Conservation (phyloP, 148 eudicot genomes). For the Spergularia bocconei region DNA sequence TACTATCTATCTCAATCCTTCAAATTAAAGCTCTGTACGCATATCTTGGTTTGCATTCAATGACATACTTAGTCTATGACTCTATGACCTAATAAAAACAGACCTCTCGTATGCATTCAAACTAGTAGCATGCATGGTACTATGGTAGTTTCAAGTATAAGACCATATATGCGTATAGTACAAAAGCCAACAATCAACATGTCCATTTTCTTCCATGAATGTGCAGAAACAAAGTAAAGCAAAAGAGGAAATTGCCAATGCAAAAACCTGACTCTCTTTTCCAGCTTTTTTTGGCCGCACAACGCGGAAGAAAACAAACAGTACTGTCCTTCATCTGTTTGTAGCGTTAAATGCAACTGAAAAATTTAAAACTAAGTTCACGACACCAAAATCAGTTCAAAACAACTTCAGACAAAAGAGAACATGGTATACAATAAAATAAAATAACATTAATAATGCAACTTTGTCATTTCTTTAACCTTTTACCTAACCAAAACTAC, state of each 20-base stretch:
- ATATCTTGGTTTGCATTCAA: no score
- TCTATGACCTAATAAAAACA: no score
- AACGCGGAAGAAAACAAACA: slow-evolving; percentile 26
- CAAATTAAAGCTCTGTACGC: no score
- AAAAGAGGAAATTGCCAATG: slow-evolving; percentile 10
- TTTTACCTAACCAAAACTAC: slow-evolving; percentile 20
- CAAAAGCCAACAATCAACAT: not conserved
- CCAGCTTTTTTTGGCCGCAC: slow-evolving; percentile 21
- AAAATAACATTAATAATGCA: slow-evolving; percentile 20
- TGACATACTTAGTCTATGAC: no score
- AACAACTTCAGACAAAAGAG: not conserved
- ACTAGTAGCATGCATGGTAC: no score
- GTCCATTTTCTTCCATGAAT: slow-evolving; percentile 23
- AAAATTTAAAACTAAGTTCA: not conserved
- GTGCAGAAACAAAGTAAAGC: slow-evolving; percentile 27
- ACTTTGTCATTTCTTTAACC: slow-evolving; percentile 29
- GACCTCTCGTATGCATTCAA: no score
- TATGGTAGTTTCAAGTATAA: no score
- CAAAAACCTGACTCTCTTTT: slow-evolving; percentile 17
- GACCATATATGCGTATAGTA: not conserved
- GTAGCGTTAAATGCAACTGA: not conserved
- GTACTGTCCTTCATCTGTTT: slow-evolving; percentile 8
- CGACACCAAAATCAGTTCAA: slow-evolving; percentile 10
- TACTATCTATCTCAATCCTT: no score
- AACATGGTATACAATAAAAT: slow-evolving; percentile 2